Conservation (phyloP, 495 filamentous ascomycete species). For the Neurospora pannonica region DNA sequence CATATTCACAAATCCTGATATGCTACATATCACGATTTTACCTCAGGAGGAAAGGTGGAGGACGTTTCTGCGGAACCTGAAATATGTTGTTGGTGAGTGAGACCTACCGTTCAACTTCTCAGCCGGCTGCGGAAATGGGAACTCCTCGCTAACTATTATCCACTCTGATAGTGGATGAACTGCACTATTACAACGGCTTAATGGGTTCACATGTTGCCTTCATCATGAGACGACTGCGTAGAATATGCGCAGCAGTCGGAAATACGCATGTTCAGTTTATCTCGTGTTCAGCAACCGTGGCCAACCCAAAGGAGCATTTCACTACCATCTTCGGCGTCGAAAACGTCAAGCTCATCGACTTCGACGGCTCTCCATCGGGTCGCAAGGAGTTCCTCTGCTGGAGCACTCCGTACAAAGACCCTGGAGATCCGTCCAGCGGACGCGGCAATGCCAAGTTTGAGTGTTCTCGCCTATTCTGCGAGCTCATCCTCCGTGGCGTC, state of each 20-base stretch:
- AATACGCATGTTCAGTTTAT: conserved; percentile 87
- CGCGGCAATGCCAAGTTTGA: conserved; percentile 75
- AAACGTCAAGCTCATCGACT: conserved; percentile 70
- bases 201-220: conserved; percentile 92
- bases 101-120: neutral
- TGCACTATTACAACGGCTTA: conserved; percentile 94
- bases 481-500: conserved; percentile 80
- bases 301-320: conserved; percentile 91
- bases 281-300: conserved; percentile 94
- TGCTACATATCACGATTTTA: conserved; percentile 91
- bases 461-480: conserved; percentile 79
- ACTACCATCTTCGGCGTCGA: conserved; percentile 81
- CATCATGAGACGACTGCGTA: conserved; percentile 82
- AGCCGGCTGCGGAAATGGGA: neutral
- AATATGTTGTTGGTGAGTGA: conserved; percentile 68
- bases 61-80: conserved; percentile 77
- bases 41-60: conserved; percentile 89
- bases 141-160: neutral
- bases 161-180: conserved; percentile 50
- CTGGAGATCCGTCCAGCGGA: conserved; percentile 74
- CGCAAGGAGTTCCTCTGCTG: conserved; percentile 95
- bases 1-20: conserved; percentile 97
- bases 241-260: conserved; percentile 86
- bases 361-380: conserved; percentile 84
- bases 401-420: conserved; percentile 95